Evolutionary conservation across 768 basidiomycete genomes (phyloP), one percentile per base, ranked within the genome.

Genomic region (Xerocomus potaroensis): DNA sequence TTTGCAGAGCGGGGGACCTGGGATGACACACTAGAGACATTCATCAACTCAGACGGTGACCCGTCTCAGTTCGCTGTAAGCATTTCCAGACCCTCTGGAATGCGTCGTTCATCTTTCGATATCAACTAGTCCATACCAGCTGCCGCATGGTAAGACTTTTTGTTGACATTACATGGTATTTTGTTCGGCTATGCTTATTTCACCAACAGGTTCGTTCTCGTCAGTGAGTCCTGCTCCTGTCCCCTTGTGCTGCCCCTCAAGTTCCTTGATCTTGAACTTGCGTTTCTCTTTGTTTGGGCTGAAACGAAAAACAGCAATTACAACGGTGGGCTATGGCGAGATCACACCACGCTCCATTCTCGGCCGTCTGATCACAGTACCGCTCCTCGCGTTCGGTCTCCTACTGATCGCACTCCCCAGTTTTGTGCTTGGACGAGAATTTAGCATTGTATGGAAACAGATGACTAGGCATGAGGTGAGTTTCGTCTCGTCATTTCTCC

Each of bases 381-480:
- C 92, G 0, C 76, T 96, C 16, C 80, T 96, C 39, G 76, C 90
- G 11, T 94, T 90, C 55, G 92, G 92, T 3, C 73, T 95, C 9
- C 74, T 96, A 0, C 74, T 94, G 33, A 92, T 96, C 59, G 93
- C 92, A 0, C 75, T 95, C 5, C 92, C 92, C 7, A 87, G 83
- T 58, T 95, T 96, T 59, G 92, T 96, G 1, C 79, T 96, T 12
- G 92, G 92, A 0, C 71, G 91, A 30, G 91, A 96, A 62, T 96
- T 96, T 63, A 90, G 89, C 49, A 70, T 84, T 11, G 88, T 93
- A 1, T 96, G 91, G 87, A 90, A 93, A 47, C 75, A 74, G 24
- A 91, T 93, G 88, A 75, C 74, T 1, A 67, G 61, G 16, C 64
- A 73, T 40, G 68, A 73, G 36, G 78, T 75, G 34, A n/a, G 72